Conservation (phyloP, 2,329 filamentous ascomycete genomes). For the Catunica adiposa region DNA sequence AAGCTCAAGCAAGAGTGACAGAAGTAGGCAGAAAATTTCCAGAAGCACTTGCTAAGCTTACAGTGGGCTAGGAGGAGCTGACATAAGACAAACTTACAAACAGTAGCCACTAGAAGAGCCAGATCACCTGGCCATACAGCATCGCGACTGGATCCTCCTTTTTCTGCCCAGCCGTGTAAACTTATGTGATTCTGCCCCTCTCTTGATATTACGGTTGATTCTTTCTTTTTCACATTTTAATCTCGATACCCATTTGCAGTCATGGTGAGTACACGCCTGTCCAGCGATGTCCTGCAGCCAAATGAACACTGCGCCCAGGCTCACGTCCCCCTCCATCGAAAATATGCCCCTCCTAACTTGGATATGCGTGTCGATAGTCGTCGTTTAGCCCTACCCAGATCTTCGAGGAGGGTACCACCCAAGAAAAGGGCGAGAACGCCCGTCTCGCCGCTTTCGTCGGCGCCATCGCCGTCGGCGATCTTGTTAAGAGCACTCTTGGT, state of each 20-base stretch:
- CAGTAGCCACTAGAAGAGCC: constrained; percentile 5
- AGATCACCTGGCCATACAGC: constrained; percentile 9
- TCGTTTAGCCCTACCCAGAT: constrained; percentile 88
- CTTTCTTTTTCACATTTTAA: neutral
- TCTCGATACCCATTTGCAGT: constrained; percentile 11
- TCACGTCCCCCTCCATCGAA: neutral
- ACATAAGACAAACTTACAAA: constrained; percentile 1
- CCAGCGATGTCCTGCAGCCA: neutral
- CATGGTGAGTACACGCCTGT: constrained; percentile 9
- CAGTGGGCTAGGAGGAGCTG: constrained; percentile 9
- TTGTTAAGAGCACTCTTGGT: constrained; percentile 93
- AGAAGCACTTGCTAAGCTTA: constrained; percentile 6
- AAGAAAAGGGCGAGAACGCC: constrained; percentile 98
- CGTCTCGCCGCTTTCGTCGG: constrained; percentile 96
- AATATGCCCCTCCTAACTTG: constrained; percentile 12
- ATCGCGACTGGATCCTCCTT: constrained; percentile 11
- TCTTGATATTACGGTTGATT: neutral
- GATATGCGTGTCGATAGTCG: constrained; percentile 10
- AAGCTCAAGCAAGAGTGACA: neutral
- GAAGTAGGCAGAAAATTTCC: constrained; percentile 14
- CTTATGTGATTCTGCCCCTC: constrained; percentile 1
- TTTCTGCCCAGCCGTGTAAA: constrained; percentile 4
- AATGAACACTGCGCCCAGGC: neutral
- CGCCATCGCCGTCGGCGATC: constrained; percentile 89
- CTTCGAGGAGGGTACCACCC: constrained; percentile 89